Base-by-base conservation (phyloP, 1,284 basidiomycete genomes). In the Ganoderma lucidum region DNA sequence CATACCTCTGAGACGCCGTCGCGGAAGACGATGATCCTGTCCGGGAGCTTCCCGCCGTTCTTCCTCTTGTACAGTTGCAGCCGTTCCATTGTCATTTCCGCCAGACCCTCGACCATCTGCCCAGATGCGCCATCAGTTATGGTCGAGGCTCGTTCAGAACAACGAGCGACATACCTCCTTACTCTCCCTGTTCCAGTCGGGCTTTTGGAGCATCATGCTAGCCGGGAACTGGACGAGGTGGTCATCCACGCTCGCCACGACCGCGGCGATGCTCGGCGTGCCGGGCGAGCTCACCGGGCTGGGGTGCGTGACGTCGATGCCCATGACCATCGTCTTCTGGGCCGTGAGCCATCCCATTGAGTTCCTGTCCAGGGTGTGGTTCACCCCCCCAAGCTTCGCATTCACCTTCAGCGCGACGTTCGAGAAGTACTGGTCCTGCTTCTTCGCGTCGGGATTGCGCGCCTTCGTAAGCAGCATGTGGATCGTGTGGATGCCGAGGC, bases 261-360 rank as follows among this genome's bases (percentile, higher is more conserved):
- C 90, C 0, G 91, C 93, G 2, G 90, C 91, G 45, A 95, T 89
- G 0, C 92, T 94, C 0, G 93, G 93, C 1, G 90, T 88, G 15
- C 90, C 92, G 14, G 82, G 82, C 62, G 79, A 77, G 77, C 88
- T 88, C 9, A 80, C 82, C 0, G 85, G 86, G 0, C 88, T 83
- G 2, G 91, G 89, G 77, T 95, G 93, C 0, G 91, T 93, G 1
- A 95, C 93, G 74, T 95, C 92, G 55, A 92, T 90, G 0, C 93
- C 94, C 12, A 95, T 89, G 76, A 95, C 80, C 89, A 95, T 95
- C 19, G 93, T 93, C 69, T 85, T 85, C 75, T 85, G 83, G n/a
- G 8, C 39, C 2, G 78, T 87, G 53, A 94, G 78, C 93, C 93
- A 94, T 23, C 71, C 71, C 85, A 90, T 87, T 2, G 86, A 86